Evolutionary conservation across 2,329 filamentous ascomycete species (phyloP), one percentile per base, ranked within the genome.

Genomic region (Monilinia fructigena): DNA sequence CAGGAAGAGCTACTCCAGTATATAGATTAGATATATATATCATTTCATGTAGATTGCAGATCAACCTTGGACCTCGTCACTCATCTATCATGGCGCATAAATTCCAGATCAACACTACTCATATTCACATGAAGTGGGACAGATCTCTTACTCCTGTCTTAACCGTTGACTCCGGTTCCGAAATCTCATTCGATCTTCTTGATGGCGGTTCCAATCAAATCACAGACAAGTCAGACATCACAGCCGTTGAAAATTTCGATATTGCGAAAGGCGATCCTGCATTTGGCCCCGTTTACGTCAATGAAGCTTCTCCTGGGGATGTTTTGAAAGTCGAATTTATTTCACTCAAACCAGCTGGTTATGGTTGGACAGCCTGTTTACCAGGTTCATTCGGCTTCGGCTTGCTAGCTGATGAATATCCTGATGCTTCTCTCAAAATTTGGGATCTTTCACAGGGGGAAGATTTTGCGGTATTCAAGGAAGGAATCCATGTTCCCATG

Each of bases 291-390:
- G 78, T 85, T 45, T 81, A 76, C 69, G 72, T 85, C 65, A 77
- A 81, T 58, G 80, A 77, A 61, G 82, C 82, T 16, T 75, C 80
- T 65, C 81, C 82, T 0, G 83, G 83, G 50, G 82, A 85, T 71
- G 80, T 83, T 2, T 76, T 85, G 38, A 80, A 82, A 68, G 76
- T 85, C 53, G 82, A 85, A 53, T 76, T 85, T 61, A 77, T 84
- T 20, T 76, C 78, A 31, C 75, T 85, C 5, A 69, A 77, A 65
- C 77, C 80, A 6, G 79, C 77, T 3, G 75, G 77, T 64, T 84
- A 80, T 77, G 83, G 82, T 40, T 85, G 82, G 82, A 83, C 82
- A 0, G 80, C 79, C n/a, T 78, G 84, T 40, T 77, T 85, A 60
- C 80, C 80, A 0, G 47, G 77, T 38, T 82, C 82, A 65, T 80